A percentile compares a stretch with the other conserved stretches of the same genome.
Evolutionary conservation across 495 filamentous ascomycete species (phyloP).

Genomic region (Sphaerosporella brunnea): DNA sequence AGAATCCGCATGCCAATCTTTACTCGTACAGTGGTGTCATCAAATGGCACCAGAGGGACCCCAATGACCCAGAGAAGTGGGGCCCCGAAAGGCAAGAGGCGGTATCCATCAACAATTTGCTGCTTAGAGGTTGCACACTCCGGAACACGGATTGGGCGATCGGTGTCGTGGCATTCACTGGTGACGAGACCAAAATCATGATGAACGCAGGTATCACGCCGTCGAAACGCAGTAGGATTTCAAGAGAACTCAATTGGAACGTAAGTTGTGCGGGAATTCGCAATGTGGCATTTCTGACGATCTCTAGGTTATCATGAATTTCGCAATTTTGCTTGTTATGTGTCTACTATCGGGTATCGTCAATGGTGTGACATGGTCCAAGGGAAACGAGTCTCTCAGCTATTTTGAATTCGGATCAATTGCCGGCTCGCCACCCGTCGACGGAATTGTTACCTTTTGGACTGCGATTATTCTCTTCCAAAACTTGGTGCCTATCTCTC

Average conservation of each 20-base stretch:
- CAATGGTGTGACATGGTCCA: conserved; percentile 65
- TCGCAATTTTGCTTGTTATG: conserved; percentile 74
- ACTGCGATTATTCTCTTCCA: conserved; percentile 88
- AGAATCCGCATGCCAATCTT: conserved; percentile 77
- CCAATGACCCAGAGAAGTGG: conserved; percentile 39
- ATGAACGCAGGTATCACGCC: conserved; percentile 96
- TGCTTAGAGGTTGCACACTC: conserved; percentile 81
- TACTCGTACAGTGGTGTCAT: conserved; percentile 84
- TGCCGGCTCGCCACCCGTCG: conserved; percentile 54
- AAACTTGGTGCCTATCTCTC: conserved; percentile 94
- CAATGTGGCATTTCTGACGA: neutral
- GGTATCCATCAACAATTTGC: conserved; percentile 81
- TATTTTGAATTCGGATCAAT: conserved; percentile 82
- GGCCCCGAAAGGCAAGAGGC: conserved; percentile 73
- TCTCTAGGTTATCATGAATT: conserved; percentile 57
- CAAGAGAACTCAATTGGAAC: conserved; percentile 88
- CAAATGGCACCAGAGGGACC: conserved; percentile 63
- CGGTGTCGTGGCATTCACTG: conserved; percentile 91
- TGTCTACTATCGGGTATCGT: conserved; percentile 73
- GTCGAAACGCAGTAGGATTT: conserved; percentile 78
- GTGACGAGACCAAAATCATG: conserved; percentile 98
- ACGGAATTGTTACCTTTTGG: conserved; percentile 93
- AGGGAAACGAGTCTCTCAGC: conserved; percentile 51
- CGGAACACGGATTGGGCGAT: conserved; percentile 95
- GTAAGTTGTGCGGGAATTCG: conserved; percentile 31